Conservation (phyloP, 495 filamentous ascomycete genomes). For the Glarea lozoyensis region DNA sequence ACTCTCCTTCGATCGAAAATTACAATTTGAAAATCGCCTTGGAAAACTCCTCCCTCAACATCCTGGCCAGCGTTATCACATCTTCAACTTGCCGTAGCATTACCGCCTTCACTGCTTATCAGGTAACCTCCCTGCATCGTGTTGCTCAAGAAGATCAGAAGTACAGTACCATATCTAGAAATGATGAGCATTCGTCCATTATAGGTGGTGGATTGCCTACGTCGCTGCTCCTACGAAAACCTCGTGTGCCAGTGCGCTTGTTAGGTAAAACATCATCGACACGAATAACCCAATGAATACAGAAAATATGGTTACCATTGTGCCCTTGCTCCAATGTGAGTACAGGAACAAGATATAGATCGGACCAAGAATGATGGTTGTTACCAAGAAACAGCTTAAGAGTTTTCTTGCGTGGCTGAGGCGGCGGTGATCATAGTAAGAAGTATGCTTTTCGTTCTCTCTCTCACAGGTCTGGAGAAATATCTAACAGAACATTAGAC, state of each 20-base stretch:
- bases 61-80: no score
- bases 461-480: not conserved
- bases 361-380: slow-evolving; percentile 5
- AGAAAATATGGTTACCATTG: slow-evolving; percentile 4
- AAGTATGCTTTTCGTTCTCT: not conserved
- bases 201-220: no score
- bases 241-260: slow-evolving; percentile 4
- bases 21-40: no score
- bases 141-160: no score
- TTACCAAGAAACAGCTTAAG: not conserved
- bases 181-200: no score
- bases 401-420: not conserved
- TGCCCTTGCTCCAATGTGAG: not conserved
- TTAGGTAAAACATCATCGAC: slow-evolving; percentile 1
- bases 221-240: slow-evolving; percentile 6
- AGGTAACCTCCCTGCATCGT: no score
- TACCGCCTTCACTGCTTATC: no score
- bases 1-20: no score
- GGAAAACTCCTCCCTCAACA: no score
- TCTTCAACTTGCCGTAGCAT: no score
- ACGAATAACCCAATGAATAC: slow-evolving; percentile 6
- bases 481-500: not conserved
- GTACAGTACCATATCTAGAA: no score
- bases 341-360: slow-evolving; percentile 11
- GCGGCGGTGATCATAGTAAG: not conserved